Evolutionary conservation across 2,329 filamentous ascomycete species (phyloP), one percentile per base, ranked within the genome.

Genomic region (Metarhizium rileyi): DNA sequence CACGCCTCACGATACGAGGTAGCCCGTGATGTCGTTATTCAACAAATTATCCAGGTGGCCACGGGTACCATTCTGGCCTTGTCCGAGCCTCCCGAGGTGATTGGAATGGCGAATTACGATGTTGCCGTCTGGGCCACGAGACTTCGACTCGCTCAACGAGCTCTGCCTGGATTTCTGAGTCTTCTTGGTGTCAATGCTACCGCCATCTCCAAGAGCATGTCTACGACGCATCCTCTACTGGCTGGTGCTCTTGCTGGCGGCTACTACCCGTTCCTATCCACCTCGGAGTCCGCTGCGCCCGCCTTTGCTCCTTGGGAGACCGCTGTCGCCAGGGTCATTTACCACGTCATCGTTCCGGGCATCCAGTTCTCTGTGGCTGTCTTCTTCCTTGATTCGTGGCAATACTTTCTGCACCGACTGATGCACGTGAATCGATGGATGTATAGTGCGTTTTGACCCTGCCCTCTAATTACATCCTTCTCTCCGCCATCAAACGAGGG

Each of bases 361-460:
- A 49, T 91, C 45, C 91, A 97, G 66, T 87, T 95, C 63, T 70
- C 79, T 51, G 61, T 87, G 46, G 93, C 84, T 23, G 78, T 91
- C 52, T 70, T 80, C 55, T 74, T 94, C 56, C 79, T 97, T 58
- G 93, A 98, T 69, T 93, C 90, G 42, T 98, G 93, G 93, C 91
- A 98, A 66, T 98, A 98, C 71, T 95, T 96, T 70, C 77, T 91
- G 60, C 93, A 98, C 69, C 88, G 93, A 36, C 80, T 86, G 51
- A 98, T 98, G 93, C 93, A 98, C 70, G 77, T 93, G 73, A 96
- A 97, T 73, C 90, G 87, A 68, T 97, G 88, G 87, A 78, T 98
- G 59, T 97, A 97, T 75, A 86, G 88, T 93, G 75, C 69, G 86
- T 78, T 51, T 9, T 36, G 23, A 23, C 36, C n/a, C 18, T 20